These are phyloP conservation scores for Fraxinus velutina DNA, from an alignment of 305 asterid genomes.

Conservation along the genomic window DNA sequence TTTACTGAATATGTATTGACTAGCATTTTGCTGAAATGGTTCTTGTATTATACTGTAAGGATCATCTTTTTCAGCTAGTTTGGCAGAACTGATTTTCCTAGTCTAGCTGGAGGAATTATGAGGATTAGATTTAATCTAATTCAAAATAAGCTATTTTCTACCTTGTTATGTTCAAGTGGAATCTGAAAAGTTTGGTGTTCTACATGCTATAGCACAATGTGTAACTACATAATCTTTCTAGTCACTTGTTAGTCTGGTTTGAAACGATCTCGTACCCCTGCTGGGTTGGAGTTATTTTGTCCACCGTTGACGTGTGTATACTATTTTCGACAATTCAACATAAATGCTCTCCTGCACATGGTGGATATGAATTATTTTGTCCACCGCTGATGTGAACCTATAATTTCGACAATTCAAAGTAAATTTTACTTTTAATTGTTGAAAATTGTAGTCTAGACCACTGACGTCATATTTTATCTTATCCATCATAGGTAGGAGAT, in stretches of 20 bases:
- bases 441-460: too few species aligned
- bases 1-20: background rate
- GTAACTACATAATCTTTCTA: background rate
- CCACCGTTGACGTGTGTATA: too few species aligned
- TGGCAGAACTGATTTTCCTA: constrained; percentile 31
- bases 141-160: constrained; percentile 34
- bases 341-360: too few species aligned
- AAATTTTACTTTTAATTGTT: too few species aligned
- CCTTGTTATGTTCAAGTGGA: background rate
- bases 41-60: constrained; percentile 25
- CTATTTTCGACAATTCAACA: too few species aligned
- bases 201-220: background rate
- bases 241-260: background rate
- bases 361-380: too few species aligned
- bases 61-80: constrained; percentile 25
- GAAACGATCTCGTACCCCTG: too few species aligned
- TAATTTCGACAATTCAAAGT: too few species aligned
- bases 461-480: too few species aligned
- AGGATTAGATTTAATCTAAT: constrained; percentile 39
- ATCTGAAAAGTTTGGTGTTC: background rate
- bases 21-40: constrained; percentile 12
- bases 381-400: too few species aligned
- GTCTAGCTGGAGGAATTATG: constrained; percentile 27
- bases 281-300: too few species aligned
- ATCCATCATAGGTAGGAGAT: too few species aligned